Evolutionary conservation across 805 yeast genomes (phyloP), one percentile per base, ranked within the genome.

Genomic region (Cyberlindnera maritima): DNA sequence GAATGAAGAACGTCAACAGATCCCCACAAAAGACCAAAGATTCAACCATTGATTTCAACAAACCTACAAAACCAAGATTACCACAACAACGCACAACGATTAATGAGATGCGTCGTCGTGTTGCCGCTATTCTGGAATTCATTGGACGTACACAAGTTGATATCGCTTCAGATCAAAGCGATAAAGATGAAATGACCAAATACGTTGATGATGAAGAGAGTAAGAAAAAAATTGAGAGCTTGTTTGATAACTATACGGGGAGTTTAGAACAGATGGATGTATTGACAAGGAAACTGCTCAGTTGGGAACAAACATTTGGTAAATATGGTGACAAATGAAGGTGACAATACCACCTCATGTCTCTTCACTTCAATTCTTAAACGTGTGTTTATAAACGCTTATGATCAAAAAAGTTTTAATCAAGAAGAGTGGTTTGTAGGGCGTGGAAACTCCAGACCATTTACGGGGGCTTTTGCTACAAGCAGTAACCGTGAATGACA

Each of bases 71-170:
- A 56, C 97, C 98, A 13, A 78, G 96, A 46, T 71, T 81, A 37
- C 97, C 96, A 7, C 84, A 84, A 48, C 81, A 82, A 18, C 77
- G 88, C 45, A 79, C 87, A 3, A 78, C 90, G 3, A 65, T 91
- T 50, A 77, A 79, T 56, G 99, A 92, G 64, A 85, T 92, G 88
- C 78, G 90, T 47, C 81, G 88, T 59, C 76, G 99, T 49, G 86
- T 90, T 2, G 85, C 88, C 2, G 95, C 97, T 1, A 92, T 92
- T 18, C 69, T 92, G 57, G 98, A 94, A 66, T 94, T 91, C 75
- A 77, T 92, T 21, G 88, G 91, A 12, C 75, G 96, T 44, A 86
- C 95, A 2, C 96, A 90, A 64, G 66, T 83, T 51, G 98, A 92
- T 60, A 68, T 92, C 50, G 83, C 84, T 39, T 79, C 78, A 43